phyloP scores from a whole-genome alignment of 768 basidiomycete species.

The Mycena vitilis region DNA sequence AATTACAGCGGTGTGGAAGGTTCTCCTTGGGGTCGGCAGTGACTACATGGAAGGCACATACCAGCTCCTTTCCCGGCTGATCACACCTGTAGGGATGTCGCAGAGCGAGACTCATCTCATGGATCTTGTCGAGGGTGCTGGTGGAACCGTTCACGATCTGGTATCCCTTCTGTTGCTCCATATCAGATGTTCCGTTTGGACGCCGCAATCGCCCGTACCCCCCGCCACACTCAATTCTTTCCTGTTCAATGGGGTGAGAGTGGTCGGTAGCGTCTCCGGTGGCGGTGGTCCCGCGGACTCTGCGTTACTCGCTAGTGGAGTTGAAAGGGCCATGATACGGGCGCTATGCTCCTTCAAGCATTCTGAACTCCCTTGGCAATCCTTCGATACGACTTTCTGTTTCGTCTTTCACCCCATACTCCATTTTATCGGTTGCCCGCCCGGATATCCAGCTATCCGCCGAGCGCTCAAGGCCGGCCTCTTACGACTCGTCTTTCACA shows the following conservation, averaged over 20 bases:
- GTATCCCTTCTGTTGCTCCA: neutral
- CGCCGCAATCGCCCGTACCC: conserved; percentile 13
- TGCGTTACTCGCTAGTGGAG: conserved; percentile 16
- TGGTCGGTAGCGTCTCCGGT: neutral
- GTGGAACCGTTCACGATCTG: conserved; percentile 7
- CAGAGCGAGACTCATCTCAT: conserved; percentile 2
- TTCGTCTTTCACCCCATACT: conserved; percentile 15
- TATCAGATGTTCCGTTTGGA: conserved; percentile 18
- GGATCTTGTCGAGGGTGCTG: neutral
- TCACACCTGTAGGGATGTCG: conserved; percentile 3
- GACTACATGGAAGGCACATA: conserved; percentile 18
- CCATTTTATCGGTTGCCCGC: conserved; percentile 5
- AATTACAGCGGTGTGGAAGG: conserved; percentile 18
- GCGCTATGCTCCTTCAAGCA: conserved; percentile 11
- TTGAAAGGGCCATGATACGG: conserved; percentile 5
- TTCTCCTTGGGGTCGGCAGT: conserved; percentile 14
- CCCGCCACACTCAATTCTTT: conserved; percentile 1
- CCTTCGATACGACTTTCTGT: conserved; percentile 15
- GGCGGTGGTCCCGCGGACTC: conserved; percentile 8
- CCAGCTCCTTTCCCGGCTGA: conserved; percentile 7
- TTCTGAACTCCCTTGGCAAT: conserved; percentile 6
- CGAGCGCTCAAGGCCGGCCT: conserved; percentile 22
- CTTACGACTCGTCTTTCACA: conserved; percentile 6
- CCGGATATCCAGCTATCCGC: conserved; percentile 14
- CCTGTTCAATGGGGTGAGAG: conserved; percentile 8